These are phyloP conservation scores for Talaromyces wortmannii DNA, from an alignment of 495 filamentous ascomycete genomes.

Conservation along the genomic window DNA sequence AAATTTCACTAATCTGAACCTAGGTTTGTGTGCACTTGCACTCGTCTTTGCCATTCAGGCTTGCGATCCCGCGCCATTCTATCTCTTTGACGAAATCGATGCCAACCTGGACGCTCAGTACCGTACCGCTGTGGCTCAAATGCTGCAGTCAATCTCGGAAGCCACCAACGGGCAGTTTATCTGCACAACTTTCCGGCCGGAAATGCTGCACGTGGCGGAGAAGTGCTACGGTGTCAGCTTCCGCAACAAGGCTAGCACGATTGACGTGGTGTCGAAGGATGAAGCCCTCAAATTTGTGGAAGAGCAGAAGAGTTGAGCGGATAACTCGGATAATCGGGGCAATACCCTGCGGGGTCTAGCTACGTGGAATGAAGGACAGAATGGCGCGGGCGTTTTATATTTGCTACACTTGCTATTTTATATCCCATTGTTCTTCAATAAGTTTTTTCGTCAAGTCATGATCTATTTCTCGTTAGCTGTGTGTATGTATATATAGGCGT, in stretches of 20 bases:
- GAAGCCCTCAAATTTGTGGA: constrained; percentile 93
- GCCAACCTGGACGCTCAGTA: constrained; percentile 98
- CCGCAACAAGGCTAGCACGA: constrained; percentile 83
- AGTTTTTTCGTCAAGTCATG: background rate
- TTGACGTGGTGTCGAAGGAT: constrained; percentile 80
- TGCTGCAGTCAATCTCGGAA: constrained; percentile 71
- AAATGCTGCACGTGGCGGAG: constrained; percentile 91
- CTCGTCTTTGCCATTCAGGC: constrained; percentile 98
- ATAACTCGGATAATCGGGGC: background rate
- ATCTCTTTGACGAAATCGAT: constrained; percentile 99
- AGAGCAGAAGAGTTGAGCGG: constrained; percentile 49
- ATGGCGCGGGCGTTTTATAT: too few relatives aligned
- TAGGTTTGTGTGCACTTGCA: constrained; percentile 88
- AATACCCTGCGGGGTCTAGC: background rate
- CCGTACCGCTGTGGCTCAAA: constrained; percentile 83
- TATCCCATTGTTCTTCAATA: background rate
- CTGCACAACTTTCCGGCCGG: constrained; percentile 94
- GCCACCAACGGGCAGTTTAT: constrained; percentile 61
- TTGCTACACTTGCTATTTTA: background rate
- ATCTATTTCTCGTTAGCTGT: background rate
- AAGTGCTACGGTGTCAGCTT: constrained; percentile 98
- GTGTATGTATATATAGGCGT: background rate
- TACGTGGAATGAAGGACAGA: background rate
- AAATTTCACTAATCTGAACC: too few relatives aligned
- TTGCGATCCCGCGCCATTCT: constrained; percentile 95